Conservation (phyloP, 208 protist genomes). For the Leishmania tropica region DNA sequence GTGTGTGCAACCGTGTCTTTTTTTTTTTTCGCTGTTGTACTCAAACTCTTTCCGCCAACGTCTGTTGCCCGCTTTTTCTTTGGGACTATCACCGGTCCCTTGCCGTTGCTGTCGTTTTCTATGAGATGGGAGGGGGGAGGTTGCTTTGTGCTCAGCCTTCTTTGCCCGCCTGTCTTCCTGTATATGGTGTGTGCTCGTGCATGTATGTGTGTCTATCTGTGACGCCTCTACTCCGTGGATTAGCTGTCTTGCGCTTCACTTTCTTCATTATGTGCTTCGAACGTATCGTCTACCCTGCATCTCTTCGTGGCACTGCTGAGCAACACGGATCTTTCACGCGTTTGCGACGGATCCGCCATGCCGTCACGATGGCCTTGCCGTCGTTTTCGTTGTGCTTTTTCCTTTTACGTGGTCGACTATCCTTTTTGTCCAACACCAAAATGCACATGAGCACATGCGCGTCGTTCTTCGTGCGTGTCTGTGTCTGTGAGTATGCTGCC, state of each 20-base stretch:
- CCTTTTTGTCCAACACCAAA: not conserved
- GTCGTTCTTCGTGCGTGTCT: not conserved
- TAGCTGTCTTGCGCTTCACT: not conserved
- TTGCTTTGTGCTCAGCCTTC: not conserved
- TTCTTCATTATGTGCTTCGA: not conserved
- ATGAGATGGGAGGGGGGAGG: not conserved
- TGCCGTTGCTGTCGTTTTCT: not conserved
- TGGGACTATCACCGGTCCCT: not conserved
- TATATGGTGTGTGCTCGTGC: not conserved
- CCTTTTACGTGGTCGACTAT: not conserved
- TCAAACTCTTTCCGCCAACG: not conserved
- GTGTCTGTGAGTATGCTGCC: not conserved
- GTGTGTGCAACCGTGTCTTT: not conserved
- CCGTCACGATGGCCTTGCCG: not conserved
- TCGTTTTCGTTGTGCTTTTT: not conserved
- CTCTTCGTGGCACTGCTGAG: not conserved
- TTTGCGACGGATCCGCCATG: not conserved
- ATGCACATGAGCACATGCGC: not conserved
- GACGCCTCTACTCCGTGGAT: not conserved
- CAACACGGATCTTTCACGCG: not conserved
- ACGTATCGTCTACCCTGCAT: not conserved
- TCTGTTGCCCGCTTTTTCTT: not conserved
- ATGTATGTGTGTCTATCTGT: not conserved
- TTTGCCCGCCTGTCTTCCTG: constrained; percentile 9
- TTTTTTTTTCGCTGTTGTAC: not conserved